Evolutionary conservation across 768 basidiomycete genomes (phyloP).

Genomic region (Hygrocybe punicea): DNA sequence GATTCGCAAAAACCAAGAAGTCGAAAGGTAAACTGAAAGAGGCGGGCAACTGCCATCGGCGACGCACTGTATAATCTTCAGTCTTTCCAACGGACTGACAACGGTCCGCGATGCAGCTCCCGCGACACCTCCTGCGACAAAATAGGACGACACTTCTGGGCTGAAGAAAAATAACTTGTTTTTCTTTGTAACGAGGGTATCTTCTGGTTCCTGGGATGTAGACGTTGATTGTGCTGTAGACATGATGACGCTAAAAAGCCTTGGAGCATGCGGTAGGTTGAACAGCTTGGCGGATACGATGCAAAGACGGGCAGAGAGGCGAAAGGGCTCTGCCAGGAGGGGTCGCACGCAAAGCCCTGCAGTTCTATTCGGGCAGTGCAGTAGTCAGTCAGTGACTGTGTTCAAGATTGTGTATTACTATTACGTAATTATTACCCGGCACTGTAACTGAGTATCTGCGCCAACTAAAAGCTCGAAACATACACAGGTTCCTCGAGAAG

Average conservation of each 20-base stretch:
- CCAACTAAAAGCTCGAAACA: too few relatives aligned
- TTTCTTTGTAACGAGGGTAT: slow-evolving; percentile 9
- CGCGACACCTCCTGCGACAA: slow-evolving; percentile 54
- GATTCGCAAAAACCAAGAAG: not conserved
- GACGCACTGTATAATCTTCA: slow-evolving; percentile 97
- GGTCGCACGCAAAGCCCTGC: too few relatives aligned
- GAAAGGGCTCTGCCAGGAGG: too few relatives aligned
- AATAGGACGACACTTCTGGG: slow-evolving; percentile 44
- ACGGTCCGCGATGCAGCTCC: slow-evolving; percentile 81
- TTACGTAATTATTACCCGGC: too few relatives aligned
- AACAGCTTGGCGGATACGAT: not conserved
- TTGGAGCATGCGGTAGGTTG: not conserved
- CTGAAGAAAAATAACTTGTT: slow-evolving; percentile 25
- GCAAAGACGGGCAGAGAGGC: too few relatives aligned
- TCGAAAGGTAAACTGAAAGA: slow-evolving; percentile 9
- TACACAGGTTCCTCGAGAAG: too few relatives aligned
- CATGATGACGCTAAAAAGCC: not conserved
- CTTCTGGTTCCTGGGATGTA: not conserved
- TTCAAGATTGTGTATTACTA: too few relatives aligned
- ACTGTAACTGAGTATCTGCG: too few relatives aligned
- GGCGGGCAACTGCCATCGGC: not conserved
- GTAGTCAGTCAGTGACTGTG: too few relatives aligned
- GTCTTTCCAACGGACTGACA: slow-evolving; percentile 84
- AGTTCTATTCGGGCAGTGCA: too few relatives aligned
- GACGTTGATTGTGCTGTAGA: not conserved